Evolutionary conservation across 2,329 filamentous ascomycete genomes (phyloP), one percentile per base, ranked within the genome.

Genomic region (Neonectria faginata): DNA sequence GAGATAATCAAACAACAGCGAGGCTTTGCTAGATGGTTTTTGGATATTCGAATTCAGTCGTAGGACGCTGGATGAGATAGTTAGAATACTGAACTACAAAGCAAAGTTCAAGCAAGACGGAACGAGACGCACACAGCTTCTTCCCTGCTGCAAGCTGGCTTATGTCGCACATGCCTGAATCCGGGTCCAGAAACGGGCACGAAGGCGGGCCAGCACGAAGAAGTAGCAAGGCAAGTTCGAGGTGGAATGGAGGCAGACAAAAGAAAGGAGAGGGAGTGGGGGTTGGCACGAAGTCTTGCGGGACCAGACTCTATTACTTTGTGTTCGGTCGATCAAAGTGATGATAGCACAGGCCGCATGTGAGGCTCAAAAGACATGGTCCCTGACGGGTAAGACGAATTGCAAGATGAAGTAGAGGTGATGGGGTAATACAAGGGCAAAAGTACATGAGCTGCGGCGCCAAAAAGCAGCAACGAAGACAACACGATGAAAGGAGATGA

Each of bases 161-260:
- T 62, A 66, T 58, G 54, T 70, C 56, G 64, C 67, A 72, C 70
- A 73, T 73, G 64, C 69, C 69, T 70, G 56, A 50, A 58, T 61
- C 59, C 25, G 56, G 58, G 47, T 56, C 53, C 57, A 67, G 58
- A 62, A 64, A 27, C 48, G 62, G 52, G 62, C 60, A 66, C 64
- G 48, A 63, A 50, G 64, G 59, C 57, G 58, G 42, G 61, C 68
- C 22, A 51, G 31, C 20, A 48, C 48, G 48, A 31, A 20, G 29
- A 25, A 54, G 18, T 29, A 22, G 42, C 27, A 57, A 52, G 54
- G 47, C 39, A 42, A 41, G 22, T 36, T 52, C 22, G n/a, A 27
- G 16, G 51, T 60, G 62, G 62, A 67, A 64, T 66, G 54, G 31
- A 42, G 59, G 42, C 55, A 16, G 27, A 42, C 42, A 36, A 60